phyloP scores from a whole-genome alignment of 306 rosid genomes.

The Trifolium subterraneum region DNA sequence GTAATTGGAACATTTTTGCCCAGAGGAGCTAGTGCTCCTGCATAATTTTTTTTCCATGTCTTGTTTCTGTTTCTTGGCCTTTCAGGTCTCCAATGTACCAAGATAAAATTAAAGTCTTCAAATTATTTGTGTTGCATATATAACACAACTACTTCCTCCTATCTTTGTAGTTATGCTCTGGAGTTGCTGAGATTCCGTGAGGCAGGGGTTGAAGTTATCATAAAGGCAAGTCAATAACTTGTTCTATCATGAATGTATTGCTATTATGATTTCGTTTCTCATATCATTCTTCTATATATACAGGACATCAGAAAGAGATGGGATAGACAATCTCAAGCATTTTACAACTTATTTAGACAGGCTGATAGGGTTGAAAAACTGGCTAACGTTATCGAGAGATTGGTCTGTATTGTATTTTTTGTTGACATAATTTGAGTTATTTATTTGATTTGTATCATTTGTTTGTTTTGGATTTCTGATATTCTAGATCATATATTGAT shows the following conservation, averaged over 20 bases:
- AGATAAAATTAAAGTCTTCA: slow-evolving; percentile 6
- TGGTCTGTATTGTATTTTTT: slow-evolving; percentile 11
- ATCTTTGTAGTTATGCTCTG: slow-evolving; percentile 82
- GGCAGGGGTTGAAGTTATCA: slow-evolving; percentile 92
- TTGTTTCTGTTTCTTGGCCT: slow-evolving; percentile 32
- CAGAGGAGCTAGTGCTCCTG: slow-evolving; percentile 32
- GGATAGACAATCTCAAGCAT: slow-evolving; percentile 89
- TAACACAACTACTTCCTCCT: slow-evolving; percentile 43
- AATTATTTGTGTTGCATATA: slow-evolving; percentile 33
- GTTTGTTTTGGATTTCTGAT: slow-evolving; percentile 33
- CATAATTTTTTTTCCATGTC: slow-evolving; percentile 11
- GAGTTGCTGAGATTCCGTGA: slow-evolving; percentile 93
- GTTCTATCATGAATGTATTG: slow-evolving; percentile 27
- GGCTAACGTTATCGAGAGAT: slow-evolving; percentile 55
- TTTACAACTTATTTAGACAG: slow-evolving; percentile 95
- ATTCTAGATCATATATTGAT: slow-evolving; percentile 28
- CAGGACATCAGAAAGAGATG: slow-evolving; percentile 89
- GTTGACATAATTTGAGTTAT: slow-evolving; percentile 32
- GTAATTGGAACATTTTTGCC: background rate
- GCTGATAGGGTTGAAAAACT: slow-evolving; percentile 97
- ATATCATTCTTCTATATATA: slow-evolving; percentile 44
- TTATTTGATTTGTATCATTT: slow-evolving; percentile 37
- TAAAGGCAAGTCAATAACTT: slow-evolving; percentile 64
- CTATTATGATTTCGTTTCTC: slow-evolving; percentile 41
- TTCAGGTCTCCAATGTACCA: slow-evolving; percentile 14